Percentiles rank a stretch among this genome's conserved stretches.
phyloP scores from a whole-genome alignment of 352 stramenopile genomes.

The Saprolegnia parasitica region DNA sequence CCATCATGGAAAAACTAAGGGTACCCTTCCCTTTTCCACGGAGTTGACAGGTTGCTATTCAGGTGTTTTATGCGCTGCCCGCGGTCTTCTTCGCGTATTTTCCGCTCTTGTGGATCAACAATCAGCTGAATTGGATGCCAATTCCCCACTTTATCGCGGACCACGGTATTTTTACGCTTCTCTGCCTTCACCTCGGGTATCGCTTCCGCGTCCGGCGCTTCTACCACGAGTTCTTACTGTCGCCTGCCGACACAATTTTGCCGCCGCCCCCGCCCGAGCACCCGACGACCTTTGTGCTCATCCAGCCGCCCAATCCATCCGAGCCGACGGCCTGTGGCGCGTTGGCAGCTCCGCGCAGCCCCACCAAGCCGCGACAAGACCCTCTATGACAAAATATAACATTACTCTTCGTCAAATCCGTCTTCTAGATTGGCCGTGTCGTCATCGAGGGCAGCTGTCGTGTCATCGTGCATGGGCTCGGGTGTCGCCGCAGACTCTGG shows the following conservation, averaged over 20 bases:
- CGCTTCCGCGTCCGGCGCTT: slow-evolving; percentile 8
- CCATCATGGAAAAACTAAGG: slow-evolving; percentile 2
- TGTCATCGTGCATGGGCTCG: too few species aligned
- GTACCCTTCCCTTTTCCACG: neutral
- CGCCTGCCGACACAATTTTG: neutral
- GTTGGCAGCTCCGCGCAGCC: neutral
- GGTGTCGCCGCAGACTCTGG: too few species aligned
- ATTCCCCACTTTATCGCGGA: slow-evolving; percentile 9
- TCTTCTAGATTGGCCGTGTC: neutral
- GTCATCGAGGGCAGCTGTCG: too few species aligned
- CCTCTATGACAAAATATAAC: neutral
- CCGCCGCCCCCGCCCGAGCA: neutral
- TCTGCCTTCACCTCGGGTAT: neutral
- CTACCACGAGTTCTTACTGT: slow-evolving; percentile 2
- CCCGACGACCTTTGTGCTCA: slow-evolving; percentile 6
- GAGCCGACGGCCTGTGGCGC: slow-evolving; percentile 3
- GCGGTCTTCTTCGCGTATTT: neutral
- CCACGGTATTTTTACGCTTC: slow-evolving; percentile 6
- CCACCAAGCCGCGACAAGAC: neutral
- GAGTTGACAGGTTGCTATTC: neutral
- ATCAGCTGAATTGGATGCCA: neutral
- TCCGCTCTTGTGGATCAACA: slow-evolving; percentile 11
- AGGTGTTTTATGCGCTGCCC: slow-evolving; percentile 2
- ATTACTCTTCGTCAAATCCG: neutral
- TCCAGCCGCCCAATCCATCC: slow-evolving; percentile 2